Percentiles rank a stretch among this genome's conserved stretches.
phyloP scores from a whole-genome alignment of 1,284 basidiomycete species.

The Taiwanofungus camphoratus region DNA sequence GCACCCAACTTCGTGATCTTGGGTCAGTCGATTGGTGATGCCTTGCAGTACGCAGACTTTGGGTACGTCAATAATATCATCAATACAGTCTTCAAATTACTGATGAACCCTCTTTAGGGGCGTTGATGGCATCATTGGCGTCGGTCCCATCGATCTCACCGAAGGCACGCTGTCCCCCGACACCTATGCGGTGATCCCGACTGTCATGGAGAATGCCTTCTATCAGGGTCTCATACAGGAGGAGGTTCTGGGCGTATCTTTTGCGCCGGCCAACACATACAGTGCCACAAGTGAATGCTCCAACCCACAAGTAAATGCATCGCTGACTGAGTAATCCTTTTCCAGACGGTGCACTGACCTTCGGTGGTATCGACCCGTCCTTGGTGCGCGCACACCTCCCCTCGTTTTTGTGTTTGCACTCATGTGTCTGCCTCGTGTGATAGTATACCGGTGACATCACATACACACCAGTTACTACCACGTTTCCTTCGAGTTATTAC shows the following conservation, averaged over 20 bases:
- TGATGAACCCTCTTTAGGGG: conserved; percentile 32
- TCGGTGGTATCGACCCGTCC: conserved; percentile 41
- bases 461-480: conserved; percentile 46
- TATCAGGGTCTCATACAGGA: conserved; percentile 37
- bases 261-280: conserved; percentile 31
- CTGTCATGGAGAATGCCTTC: conserved; percentile 34
- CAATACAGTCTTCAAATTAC: no score
- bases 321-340: conserved; percentile 25
- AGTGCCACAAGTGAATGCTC: conserved; percentile 7
- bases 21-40: conserved; percentile 49
- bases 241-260: conserved; percentile 47
- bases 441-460: conserved; percentile 40
- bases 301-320: not conserved
- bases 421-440: conserved; percentile 11
- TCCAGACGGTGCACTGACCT: conserved; percentile 41
- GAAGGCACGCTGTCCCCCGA: conserved; percentile 26
- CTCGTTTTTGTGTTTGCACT: not conserved
- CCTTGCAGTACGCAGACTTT: conserved; percentile 37
- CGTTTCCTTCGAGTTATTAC: conserved; percentile 38
- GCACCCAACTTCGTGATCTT: conserved; percentile 36
- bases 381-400: conserved; percentile 22
- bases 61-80: conserved; percentile 32
- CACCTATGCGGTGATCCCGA: conserved; percentile 23
- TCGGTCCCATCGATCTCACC: conserved; percentile 49
- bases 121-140: conserved; percentile 52